These are phyloP conservation scores for Penicillium sp. DNA, from an alignment of 2,329 filamentous ascomycete genomes.

Conservation along the genomic window DNA sequence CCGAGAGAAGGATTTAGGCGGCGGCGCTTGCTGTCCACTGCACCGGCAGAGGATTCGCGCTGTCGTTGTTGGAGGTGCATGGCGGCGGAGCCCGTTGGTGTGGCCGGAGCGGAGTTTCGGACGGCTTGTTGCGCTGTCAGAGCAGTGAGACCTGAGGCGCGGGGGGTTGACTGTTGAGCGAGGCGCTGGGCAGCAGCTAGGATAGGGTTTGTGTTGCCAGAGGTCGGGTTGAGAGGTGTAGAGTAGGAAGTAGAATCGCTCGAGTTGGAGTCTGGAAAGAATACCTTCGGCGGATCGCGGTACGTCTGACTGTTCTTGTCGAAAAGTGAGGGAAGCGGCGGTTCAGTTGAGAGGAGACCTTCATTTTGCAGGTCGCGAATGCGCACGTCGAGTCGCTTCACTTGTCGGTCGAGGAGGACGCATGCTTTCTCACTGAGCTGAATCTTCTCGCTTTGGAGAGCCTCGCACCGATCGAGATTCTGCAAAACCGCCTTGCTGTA, in stretches of 20 bases:
- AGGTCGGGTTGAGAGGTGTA: conserved; percentile 54
- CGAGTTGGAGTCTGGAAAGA: conserved; percentile 47
- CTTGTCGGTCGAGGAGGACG: conserved; percentile 60
- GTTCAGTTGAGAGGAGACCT: conserved; percentile 59
- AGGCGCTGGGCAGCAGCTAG: conserved; percentile 52
- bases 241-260: conserved; percentile 44
- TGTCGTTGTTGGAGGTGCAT: conserved; percentile 47
- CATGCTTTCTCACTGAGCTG: conserved; percentile 59
- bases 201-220: conserved; percentile 54
- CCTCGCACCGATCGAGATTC: conserved; percentile 57
- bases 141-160: conserved; percentile 36
- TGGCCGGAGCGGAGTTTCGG: conserved; percentile 47
- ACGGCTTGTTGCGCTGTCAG: conserved; percentile 38
- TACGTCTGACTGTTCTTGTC: conserved; percentile 44
- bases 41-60: conserved; percentile 55
- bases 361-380: conserved; percentile 59
- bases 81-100: conserved; percentile 39
- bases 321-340: conserved; percentile 59
- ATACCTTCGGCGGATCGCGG: conserved; percentile 47
- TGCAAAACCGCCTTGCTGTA: conserved; percentile 58
- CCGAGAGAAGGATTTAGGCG: conserved; percentile 55
- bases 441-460: conserved; percentile 62
- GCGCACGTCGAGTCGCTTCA: conserved; percentile 62
- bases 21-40: conserved; percentile 58
- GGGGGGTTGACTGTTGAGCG: conserved; percentile 35